Evolutionary conservation across 2,329 filamentous ascomycete species (phyloP).

Genomic region (Aspergillus sp.): DNA sequence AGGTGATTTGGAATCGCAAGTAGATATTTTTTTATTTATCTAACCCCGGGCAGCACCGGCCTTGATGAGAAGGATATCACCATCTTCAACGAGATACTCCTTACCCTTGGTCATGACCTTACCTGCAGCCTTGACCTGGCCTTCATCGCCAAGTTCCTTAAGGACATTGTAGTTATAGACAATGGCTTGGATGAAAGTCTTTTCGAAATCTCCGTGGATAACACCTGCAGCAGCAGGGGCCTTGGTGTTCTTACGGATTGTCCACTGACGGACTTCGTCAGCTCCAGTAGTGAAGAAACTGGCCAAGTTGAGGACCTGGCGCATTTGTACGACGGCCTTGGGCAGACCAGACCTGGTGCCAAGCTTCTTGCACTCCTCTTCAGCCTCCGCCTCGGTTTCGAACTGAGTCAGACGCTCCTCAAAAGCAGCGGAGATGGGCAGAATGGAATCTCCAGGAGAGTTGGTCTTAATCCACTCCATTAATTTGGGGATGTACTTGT

Average conservation of each 20-base stretch:
- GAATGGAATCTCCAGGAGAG: conserved; percentile 81
- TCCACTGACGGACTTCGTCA: conserved; percentile 98
- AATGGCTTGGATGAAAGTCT: conserved; percentile 97
- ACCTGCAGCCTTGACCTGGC: conserved; percentile 84
- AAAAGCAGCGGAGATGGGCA: conserved; percentile 88
- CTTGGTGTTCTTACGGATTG: conserved; percentile 91
- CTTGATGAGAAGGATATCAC: conserved; percentile 80
- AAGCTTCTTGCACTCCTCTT: conserved; percentile 84
- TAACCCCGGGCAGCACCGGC: conserved; percentile 51
- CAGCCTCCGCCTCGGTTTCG: conserved; percentile 71
- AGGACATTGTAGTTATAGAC: conserved; percentile 85
- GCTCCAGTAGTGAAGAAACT: conserved; percentile 97
- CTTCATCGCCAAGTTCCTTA: conserved; percentile 85
- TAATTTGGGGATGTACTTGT: conserved; percentile 94
- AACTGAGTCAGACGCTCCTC: conserved; percentile 88
- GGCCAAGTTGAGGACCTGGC: conserved; percentile 82
- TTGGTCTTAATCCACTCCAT: conserved; percentile 95
- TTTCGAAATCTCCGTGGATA: conserved; percentile 96
- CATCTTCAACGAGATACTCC: conserved; percentile 69
- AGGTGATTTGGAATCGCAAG: background rate
- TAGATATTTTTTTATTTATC: conserved; percentile 5
- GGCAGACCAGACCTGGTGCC: conserved; percentile 85
- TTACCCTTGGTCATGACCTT: conserved; percentile 99
- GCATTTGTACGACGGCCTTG: conserved; percentile 91
- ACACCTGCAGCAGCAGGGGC: conserved; percentile 97